Base-by-base conservation (phyloP, 352 stramenopile species). In the Pilasporangium apinafurcum region DNA sequence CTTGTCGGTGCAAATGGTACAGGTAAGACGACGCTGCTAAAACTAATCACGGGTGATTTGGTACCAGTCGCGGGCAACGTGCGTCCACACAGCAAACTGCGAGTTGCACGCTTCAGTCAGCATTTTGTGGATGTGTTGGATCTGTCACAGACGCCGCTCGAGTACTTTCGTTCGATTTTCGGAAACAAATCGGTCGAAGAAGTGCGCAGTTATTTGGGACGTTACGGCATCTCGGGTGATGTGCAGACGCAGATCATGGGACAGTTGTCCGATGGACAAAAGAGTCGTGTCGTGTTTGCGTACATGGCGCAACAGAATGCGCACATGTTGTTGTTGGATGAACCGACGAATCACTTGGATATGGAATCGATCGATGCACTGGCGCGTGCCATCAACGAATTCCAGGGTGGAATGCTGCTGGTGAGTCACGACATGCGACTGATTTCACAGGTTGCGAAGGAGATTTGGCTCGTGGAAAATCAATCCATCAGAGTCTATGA, bases 341-440 rank as follows among this genome's bases (percentile, higher is more conserved):
- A 95, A 41, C 84, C 84, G 50, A 95, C 84, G 57, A 95, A 95
- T 51, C 83, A 95, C 62, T 76, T 95, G 57, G 84, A 95, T 51
- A 94, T 94, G 80, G 93, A 98, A 66, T 90, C 85, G 43, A 99
- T 99, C 59, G 96, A 99, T 69, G 92, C 95, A 16, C 68, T 99
- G 26, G 96, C 96, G 16, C 92, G 96, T 26, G 96, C 96, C 16
- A 97, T 99, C 50, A 98, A 99, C 69, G 81, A 97, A 40, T 99
- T 99, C 67, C 62, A 92, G 49, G 96, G 96, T 53, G 96, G 96
- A 28, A 91, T 99, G 68, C 77, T 99, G 12, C 76, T 99, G 30
- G 96, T 99, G 27, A 97, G 83, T 46, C 96, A 99, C 84, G 96
- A 99, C 85, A 98, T 99, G 94, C 84, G 96, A 40, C 76, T 99